Percentiles rank a stretch among this genome's conserved stretches.
phyloP scores from a whole-genome alignment of 2,329 filamentous ascomycete genomes.

The Neonectria sp. region DNA sequence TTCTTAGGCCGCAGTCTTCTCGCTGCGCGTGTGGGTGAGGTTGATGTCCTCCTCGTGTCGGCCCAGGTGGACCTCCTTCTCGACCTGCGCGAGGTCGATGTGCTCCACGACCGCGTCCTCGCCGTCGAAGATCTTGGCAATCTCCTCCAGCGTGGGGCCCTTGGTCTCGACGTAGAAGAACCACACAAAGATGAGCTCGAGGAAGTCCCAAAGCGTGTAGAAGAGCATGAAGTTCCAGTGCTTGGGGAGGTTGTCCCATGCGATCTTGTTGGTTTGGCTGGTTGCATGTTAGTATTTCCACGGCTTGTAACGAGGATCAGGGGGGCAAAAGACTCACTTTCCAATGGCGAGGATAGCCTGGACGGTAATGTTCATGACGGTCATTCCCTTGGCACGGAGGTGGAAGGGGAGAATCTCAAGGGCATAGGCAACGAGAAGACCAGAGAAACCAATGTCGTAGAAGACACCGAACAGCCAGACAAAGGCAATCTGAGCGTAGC shows the following conservation, averaged over 20 bases:
- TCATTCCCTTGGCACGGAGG: constrained; percentile 72
- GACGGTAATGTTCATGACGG: constrained; percentile 76
- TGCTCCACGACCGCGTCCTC: constrained; percentile 68
- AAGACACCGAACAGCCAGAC: constrained; percentile 73
- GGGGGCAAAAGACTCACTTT: constrained; percentile 61
- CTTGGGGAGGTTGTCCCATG: constrained; percentile 71
- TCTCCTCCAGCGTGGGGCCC: constrained; percentile 75
- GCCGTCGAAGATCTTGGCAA: constrained; percentile 78
- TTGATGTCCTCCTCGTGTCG: constrained; percentile 45
- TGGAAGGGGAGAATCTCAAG: constrained; percentile 73
- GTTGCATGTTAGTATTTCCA: constrained; percentile 5
- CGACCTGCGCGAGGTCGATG: constrained; percentile 68
- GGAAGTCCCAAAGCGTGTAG: constrained; percentile 74
- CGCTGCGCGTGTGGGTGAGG: constrained; percentile 16
- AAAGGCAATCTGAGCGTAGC: constrained; percentile 69
- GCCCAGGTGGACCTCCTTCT: constrained; percentile 62
- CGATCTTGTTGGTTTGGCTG: constrained; percentile 75
- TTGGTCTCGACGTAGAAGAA: constrained; percentile 80
- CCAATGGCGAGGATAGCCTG: constrained; percentile 74
- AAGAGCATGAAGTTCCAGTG: constrained; percentile 78
- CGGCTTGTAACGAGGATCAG: neutral
- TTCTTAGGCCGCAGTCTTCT: constrained; percentile 39
- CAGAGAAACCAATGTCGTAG: constrained; percentile 73
- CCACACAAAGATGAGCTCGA: constrained; percentile 74
- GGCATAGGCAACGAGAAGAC: constrained; percentile 70